Evolutionary conservation across 2,329 filamentous ascomycete genomes (phyloP).

Genomic region (Sporothrix euskadiensis): DNA sequence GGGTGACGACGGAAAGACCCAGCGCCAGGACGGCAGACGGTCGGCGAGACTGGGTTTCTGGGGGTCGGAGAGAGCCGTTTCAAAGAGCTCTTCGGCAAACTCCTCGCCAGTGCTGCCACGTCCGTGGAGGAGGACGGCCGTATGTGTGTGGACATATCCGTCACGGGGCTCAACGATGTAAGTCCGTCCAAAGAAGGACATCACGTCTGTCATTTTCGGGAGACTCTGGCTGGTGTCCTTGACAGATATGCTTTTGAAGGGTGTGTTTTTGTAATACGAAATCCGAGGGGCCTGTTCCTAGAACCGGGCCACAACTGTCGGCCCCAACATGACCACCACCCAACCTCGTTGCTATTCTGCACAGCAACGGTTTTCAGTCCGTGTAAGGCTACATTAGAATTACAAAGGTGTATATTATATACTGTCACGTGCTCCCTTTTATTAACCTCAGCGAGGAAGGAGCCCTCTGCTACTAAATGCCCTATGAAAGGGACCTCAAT

Average conservation of each 20-base stretch:
- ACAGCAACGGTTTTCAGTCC: not conserved
- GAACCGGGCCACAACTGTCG: not conserved
- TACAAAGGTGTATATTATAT: not conserved
- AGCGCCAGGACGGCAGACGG: conserved; percentile 48
- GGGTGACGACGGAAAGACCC: conserved; percentile 52
- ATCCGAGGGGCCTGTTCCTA: not conserved
- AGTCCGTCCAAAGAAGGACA: conserved; percentile 16
- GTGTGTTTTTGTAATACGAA: no score
- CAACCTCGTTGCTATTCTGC: not conserved
- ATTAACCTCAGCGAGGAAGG: not conserved
- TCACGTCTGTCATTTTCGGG: not conserved
- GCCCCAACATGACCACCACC: not conserved
- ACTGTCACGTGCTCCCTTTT: not conserved
- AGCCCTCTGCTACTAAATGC: not conserved
- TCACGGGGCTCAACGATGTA: conserved; percentile 19
- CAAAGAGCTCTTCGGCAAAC: conserved; percentile 39
- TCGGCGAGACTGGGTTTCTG: conserved; percentile 40
- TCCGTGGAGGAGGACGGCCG: conserved; percentile 48
- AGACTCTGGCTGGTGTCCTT: not conserved
- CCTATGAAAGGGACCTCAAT: not conserved
- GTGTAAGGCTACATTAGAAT: not conserved
- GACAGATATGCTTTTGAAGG: not conserved
- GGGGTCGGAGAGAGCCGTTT: conserved; percentile 37
- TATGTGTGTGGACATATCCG: conserved; percentile 42
- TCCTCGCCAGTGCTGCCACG: conserved; percentile 43